Evolutionary conservation across 2,329 filamentous ascomycete species (phyloP), one percentile per base, ranked within the genome.

Genomic region (Anisogramma anomala): DNA sequence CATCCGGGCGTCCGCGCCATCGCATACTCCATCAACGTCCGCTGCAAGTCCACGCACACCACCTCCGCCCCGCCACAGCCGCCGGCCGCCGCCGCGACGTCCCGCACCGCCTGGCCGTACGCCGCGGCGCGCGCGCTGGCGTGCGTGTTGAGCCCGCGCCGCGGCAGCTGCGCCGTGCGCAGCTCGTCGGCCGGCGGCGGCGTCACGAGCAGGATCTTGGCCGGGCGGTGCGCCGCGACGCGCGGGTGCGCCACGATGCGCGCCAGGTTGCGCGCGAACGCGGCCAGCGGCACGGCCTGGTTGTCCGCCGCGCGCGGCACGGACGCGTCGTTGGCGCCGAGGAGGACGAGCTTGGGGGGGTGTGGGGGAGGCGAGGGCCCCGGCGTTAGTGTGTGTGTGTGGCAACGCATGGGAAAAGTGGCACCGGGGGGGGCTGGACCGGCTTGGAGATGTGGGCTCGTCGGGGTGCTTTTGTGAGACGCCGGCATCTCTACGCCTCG

Each of bases 301-400:
- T 68, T 66, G 37, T 75, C 77, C 3, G 68, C 67, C 4, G 71
- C 67, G 27, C 73, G 64, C 3, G 77, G 72, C 3, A 93, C 59
- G 41, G 79, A 79, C 3, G 89, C 81, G 60, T 96, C 91, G 57
- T 98, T 96, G 51, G 91, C 85, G 14, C 91, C 91, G 46, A 95
- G 79, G 50, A 94, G 80, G 44, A 94, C 63, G 28, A 82, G 67
- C 82, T 87, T 43, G 15, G 17, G 9, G 10, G 14, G 4, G 53
- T 46, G 17, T n/a, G 10, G 14, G 4, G 53, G 46, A 49, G 15
- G 30, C 26, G 35, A 13, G 31, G 18, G 26, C 8, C 25, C 15
- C 30, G 37, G 18, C 18, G 20, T 31, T 28, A n/a, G 23, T 31
- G 27, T 23, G 14, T 33, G 22, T 9, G 5, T 23, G 9, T 23